phyloP scores from a whole-genome alignment of 1,284 basidiomycete genomes.

The Trichosporon asahii region DNA sequence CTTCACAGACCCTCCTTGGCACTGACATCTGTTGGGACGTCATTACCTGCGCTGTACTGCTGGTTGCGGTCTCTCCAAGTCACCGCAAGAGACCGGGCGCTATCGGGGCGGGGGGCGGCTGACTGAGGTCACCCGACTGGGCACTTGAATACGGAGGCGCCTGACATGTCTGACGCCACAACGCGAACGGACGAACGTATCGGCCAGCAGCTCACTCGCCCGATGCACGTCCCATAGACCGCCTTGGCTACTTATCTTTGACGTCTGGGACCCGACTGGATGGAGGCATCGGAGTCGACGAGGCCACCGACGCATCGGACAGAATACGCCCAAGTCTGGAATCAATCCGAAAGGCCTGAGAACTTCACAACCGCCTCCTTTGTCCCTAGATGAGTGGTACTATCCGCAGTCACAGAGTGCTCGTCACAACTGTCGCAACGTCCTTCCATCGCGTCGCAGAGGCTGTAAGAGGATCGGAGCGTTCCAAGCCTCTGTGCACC shows the following conservation, averaged over 20 bases:
- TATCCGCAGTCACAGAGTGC: neutral
- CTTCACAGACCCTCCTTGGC: neutral
- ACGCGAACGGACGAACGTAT: neutral
- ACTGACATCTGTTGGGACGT: neutral
- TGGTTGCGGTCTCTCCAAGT: neutral
- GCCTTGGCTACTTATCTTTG: neutral
- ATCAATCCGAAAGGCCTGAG: neutral
- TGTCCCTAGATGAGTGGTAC: neutral
- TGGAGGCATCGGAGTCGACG: neutral
- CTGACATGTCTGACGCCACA: neutral
- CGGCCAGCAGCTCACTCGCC: neutral
- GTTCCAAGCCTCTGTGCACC: neutral
- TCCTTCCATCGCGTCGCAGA: constrained; percentile 2
- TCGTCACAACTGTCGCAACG: neutral
- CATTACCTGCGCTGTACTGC: neutral
- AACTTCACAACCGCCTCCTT: constrained; percentile 7
- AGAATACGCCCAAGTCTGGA: neutral
- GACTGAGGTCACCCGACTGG: neutral
- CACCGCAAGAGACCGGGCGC: neutral
- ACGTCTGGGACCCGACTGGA: neutral
- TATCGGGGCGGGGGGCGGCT: neutral
- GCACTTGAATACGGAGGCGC: neutral
- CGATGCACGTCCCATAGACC: constrained; percentile 1
- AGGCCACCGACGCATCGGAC: neutral
- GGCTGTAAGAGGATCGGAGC: neutral